These are phyloP conservation scores for Leccinum longicurvipes DNA, from an alignment of 768 basidiomycete genomes.

Conservation along the genomic window DNA sequence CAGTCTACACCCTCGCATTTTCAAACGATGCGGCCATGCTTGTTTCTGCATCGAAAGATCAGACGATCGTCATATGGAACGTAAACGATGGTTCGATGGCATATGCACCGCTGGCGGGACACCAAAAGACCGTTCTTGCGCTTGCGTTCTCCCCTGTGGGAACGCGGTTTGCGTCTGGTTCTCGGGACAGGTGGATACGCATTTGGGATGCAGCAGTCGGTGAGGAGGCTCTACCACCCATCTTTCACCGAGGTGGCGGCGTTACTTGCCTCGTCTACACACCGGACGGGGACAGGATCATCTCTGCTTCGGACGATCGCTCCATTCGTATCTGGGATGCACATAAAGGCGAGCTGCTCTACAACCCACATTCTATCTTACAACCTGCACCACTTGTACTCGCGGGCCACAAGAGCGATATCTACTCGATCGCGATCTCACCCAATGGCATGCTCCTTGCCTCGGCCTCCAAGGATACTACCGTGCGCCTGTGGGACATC, in stretches of 20 bases:
- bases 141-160: conserved; percentile 30
- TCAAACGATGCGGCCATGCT: conserved; percentile 26
- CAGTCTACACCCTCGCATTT: conserved; percentile 28
- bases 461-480: conserved; percentile 30
- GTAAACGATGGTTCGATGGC: conserved; percentile 9
- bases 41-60: conserved; percentile 26
- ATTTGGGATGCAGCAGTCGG: conserved; percentile 28
- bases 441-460: conserved; percentile 29
- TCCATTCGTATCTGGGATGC: conserved; percentile 30
- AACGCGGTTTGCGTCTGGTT: conserved; percentile 29
- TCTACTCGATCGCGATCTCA: conserved; percentile 29
- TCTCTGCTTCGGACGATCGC: conserved; percentile 32
- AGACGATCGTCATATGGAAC: conserved; percentile 29
- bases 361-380: conserved; percentile 2
- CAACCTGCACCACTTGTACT: conserved; percentile 15
- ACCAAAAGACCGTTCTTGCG: conserved; percentile 24
- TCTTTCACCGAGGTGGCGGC: conserved; percentile 17
- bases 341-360: conserved; percentile 16
- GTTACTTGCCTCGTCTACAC: conserved; percentile 29
- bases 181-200: conserved; percentile 27
- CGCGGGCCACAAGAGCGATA: conserved; percentile 20
- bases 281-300: conserved; percentile 25
- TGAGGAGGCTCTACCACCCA: conserved; percentile 7
- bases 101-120: conserved; percentile 19
- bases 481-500: conserved; percentile 31